phyloP scores from a whole-genome alignment of 163 green algal species.

The Smithsoniella earleae region DNA sequence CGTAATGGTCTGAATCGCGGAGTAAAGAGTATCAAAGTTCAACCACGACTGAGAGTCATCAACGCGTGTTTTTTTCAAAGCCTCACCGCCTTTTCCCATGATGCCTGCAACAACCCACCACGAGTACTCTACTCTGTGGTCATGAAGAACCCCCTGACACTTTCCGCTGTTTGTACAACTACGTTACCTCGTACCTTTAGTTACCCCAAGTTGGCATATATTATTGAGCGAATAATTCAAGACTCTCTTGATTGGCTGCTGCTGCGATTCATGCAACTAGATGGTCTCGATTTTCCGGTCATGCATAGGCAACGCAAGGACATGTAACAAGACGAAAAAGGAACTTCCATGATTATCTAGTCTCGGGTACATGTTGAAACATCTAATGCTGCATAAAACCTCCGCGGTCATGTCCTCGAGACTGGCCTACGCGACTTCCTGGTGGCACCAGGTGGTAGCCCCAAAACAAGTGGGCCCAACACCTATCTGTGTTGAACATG shows the following conservation, averaged over 20 bases:
- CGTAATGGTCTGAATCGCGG: neutral
- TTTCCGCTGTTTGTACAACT: neutral
- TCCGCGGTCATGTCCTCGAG: too few species aligned
- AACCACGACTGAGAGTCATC: neutral
- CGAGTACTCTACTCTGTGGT: neutral
- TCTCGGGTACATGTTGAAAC: too few species aligned
- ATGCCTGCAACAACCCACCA: neutral
- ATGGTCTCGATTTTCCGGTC: neutral
- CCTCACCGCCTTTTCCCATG: neutral
- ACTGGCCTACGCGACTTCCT: neutral
- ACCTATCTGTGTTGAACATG: neutral
- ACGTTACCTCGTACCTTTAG: neutral
- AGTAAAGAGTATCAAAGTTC: neutral
- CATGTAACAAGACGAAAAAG: too few species aligned
- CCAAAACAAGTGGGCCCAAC: neutral
- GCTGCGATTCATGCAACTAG: neutral
- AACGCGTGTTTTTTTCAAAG: too few species aligned
- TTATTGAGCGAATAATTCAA: neutral
- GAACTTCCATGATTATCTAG: too few species aligned
- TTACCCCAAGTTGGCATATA: too few species aligned
- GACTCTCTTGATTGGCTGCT: neutral
- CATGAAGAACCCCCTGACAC: neutral
- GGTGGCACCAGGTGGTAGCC: neutral
- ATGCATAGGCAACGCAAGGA: too few species aligned
- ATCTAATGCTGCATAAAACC: too few species aligned